These are phyloP conservation scores for Rosa hybrid DNA, from an alignment of 331 rosid genomes.

Conservation along the genomic window DNA sequence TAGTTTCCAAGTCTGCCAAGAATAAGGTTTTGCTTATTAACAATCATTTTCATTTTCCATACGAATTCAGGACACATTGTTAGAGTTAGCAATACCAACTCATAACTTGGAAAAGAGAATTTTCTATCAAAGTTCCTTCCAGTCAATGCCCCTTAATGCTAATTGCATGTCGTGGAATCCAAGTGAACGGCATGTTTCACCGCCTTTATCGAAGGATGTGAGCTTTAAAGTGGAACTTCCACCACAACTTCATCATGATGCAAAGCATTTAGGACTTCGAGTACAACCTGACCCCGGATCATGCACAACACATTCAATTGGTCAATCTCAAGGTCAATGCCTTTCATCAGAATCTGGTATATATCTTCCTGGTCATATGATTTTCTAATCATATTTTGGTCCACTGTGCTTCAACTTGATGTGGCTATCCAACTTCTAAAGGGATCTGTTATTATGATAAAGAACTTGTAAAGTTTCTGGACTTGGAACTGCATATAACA, in stretches of 20 bases:
- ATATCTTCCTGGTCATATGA: background rate
- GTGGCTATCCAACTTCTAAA: background rate
- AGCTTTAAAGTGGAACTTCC: slow-evolving; percentile 22
- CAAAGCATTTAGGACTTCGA: slow-evolving; percentile 35
- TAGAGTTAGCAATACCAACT: slow-evolving; percentile 4
- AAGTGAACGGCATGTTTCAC: slow-evolving; percentile 18
- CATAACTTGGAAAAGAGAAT: slow-evolving; percentile 20
- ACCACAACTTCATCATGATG: slow-evolving; percentile 15
- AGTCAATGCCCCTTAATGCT: slow-evolving; percentile 19
- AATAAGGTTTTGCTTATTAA: slow-evolving; percentile 1
- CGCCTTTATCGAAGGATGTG: slow-evolving; percentile 22
- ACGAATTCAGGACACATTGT: slow-evolving; percentile 10
- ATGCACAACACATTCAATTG: slow-evolving; percentile 19
- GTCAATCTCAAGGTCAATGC: slow-evolving; percentile 37
- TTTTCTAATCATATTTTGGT: background rate
- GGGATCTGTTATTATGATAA: background rate
- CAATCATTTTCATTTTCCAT: background rate
- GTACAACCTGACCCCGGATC: slow-evolving; percentile 32
- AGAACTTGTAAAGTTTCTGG: background rate
- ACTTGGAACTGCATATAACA: no score
- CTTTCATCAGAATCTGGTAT: slow-evolving; percentile 43
- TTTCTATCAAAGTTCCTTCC: slow-evolving; percentile 8
- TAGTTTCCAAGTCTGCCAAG: background rate
- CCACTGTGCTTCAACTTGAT: background rate
- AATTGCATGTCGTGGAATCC: slow-evolving; percentile 30